A percentile compares a stretch with the other conserved stretches of the same genome.
Evolutionary conservation across 768 basidiomycete genomes (phyloP).

Genomic region (Boletus vermiculosoides): DNA sequence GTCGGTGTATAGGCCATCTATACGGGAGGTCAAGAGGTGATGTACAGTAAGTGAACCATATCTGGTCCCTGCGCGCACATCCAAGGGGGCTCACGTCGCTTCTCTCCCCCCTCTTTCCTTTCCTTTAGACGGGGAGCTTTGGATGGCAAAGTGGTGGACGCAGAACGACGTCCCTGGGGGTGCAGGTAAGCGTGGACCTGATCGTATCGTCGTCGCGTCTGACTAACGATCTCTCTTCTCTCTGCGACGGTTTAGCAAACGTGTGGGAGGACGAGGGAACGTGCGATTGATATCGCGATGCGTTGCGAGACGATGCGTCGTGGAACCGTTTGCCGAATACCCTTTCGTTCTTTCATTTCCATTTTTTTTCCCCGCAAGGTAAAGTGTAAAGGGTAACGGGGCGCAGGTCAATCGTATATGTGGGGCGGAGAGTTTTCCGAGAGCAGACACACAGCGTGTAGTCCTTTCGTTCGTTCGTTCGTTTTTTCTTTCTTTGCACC

Average conservation of each 20-base stretch:
- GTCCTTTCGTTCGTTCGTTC: too few species aligned
- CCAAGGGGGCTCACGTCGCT: not conserved
- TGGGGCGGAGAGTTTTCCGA: not conserved
- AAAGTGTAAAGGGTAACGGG: too few species aligned
- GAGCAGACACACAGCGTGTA: not conserved
- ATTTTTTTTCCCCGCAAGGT: too few species aligned
- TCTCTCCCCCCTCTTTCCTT: not conserved
- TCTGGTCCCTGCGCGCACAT: not conserved
- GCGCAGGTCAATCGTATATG: not conserved
- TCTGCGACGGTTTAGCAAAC: constrained; percentile 16
- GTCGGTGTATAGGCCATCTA: constrained; percentile 36
- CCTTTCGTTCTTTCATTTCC: not conserved
- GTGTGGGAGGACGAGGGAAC: constrained; percentile 38
- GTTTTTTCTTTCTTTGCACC: not conserved
- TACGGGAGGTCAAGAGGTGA: constrained; percentile 38
- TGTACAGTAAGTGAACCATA: constrained; percentile 37
- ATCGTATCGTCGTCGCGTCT: not conserved
- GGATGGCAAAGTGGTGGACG: constrained; percentile 54
- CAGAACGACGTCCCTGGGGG: constrained; percentile 38
- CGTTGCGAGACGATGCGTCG: not conserved
- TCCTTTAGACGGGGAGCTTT: constrained; percentile 41
- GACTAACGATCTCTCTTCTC: not conserved
- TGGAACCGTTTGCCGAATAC: too few species aligned
- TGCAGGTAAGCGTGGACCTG: constrained; percentile 7
- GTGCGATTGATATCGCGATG: constrained; percentile 26